A percentile compares a stretch with the other conserved stretches of the same genome.
phyloP scores from a whole-genome alignment of 192 early-diverging fungal species.

The Podila verticillata region DNA sequence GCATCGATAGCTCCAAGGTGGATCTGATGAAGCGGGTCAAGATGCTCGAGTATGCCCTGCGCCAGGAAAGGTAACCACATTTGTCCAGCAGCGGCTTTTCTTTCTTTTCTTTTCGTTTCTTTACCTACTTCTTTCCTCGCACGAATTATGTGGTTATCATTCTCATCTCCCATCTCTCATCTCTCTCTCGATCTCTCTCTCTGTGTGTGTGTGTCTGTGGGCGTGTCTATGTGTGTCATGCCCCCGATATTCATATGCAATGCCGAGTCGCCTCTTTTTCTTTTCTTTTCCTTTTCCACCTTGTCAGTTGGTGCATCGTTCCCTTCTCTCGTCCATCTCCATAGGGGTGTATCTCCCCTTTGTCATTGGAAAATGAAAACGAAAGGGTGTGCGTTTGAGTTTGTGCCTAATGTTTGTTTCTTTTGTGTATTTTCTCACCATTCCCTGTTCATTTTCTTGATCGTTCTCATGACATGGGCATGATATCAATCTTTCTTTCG shows the following conservation, averaged over 20 bases:
- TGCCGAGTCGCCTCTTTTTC: no score
- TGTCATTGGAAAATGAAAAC: no score
- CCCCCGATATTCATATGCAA: no score
- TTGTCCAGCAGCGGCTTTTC: not conserved
- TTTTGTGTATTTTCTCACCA: slow-evolving; percentile 7
- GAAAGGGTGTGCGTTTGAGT: not conserved
- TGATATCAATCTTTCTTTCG: not conserved
- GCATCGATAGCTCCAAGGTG: slow-evolving; percentile 75
- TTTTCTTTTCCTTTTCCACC: no score
- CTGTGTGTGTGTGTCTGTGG: no score
- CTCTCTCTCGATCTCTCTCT: no score
- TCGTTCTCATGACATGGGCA: slow-evolving; percentile 1
- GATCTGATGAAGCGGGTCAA: slow-evolving; percentile 83
- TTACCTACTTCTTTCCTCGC: not conserved
- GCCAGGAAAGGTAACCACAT: slow-evolving; percentile 74
- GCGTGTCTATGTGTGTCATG: no score
- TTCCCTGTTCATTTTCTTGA: not conserved
- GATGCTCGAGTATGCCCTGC: slow-evolving; percentile 87
- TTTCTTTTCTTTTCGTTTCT: not conserved
- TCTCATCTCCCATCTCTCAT: no score
- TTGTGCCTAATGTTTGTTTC: not conserved
- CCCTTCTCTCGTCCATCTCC: no score
- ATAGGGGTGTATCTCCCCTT: no score
- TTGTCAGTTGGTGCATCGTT: no score
- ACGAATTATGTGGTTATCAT: no score